Evolutionary conservation across 1,284 basidiomycete species (phyloP), one percentile per base, ranked within the genome.

Genomic region (Malassezia sympodialis): DNA sequence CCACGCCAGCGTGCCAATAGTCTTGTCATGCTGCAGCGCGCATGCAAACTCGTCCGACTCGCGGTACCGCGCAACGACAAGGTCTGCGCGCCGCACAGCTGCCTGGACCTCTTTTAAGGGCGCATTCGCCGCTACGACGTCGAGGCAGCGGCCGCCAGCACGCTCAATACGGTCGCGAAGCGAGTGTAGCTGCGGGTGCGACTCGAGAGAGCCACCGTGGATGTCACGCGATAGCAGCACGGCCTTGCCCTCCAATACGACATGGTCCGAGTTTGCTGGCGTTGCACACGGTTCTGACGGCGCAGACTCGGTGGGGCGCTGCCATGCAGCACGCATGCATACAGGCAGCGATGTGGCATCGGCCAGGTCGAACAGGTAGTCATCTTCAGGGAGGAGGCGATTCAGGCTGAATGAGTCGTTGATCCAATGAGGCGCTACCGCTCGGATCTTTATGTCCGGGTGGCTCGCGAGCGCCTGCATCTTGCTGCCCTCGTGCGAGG

Each of bases 351-450:
- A 32, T 24, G 62, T 52, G 8, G 76, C 72, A 1, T 69, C 61
- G 0, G 87, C 5, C 41, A 57, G 86, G 15, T 58, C 50, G 82
- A 87, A 90, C 56, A 83, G 79, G 64, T 88, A 90, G 21, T 80
- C 76, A 0, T 75, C 75, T 8, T 81, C 77, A 1, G 87, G 77
- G 5, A 78, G 76, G 11, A 80, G 76, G 21, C 79, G 76, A 1
- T 83, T 83, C 8, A 87, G 77, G 21, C 82, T 79, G 35, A 88
- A 80, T 11, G 81, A 81, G 60, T 90, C 87, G 62, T 88, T 84
- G 62, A 88, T 87, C 86, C 86, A 89, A 61, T 87, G 85, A 0
- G 86, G 86, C 0, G 86, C 78, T 8, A 88, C 68, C 17, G 86
- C 77, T 56, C 80, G 81, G 63, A 87, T 79, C 15, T 82, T 53